Base-by-base conservation (phyloP, 768 basidiomycete genomes). In the Agrocybe pediades region DNA sequence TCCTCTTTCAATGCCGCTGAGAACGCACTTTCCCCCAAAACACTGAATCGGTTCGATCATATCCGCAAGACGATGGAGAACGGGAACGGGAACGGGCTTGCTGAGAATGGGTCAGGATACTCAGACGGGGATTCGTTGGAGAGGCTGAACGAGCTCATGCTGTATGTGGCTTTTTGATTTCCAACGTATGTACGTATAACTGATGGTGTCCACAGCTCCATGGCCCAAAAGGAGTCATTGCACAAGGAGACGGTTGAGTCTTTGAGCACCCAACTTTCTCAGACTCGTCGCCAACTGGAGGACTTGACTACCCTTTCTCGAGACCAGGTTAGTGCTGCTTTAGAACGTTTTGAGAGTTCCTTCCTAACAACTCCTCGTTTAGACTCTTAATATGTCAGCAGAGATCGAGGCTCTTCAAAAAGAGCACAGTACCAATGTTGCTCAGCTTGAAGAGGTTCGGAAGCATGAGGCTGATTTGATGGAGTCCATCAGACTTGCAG, bases 221-320 rank as follows among this genome's bases (percentile, higher is more conserved):
- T 98, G 96, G 95, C 95, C 2, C 88, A 92, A 73, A 98, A 98
- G 68, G 97, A 99, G 68, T 88, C 92, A 3, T 78, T 85, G 27
- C 96, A 98, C 66, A 84, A 85, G 29, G 92, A 96, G 64, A 66
- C 82, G 20, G 88, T 97, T 23, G 86, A 92, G 39, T 74, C 74
- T 26, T 77, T 98, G 57, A 86, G 84, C 41, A 65, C 74, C 13
- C 84, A 95, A 63, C 76, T 97, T 20, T 67, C 60, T 62, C 78
- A 86, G 59, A 82, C 88, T 54, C 85, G 86, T 52, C 81, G 90
- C 39, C 88, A 92, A 65, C 83, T 92, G 46, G 92, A 95, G 52
- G 90, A 89, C 47, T 76, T 98, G 17, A 85, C 82, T 6, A 82
- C 87, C 6, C 78, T 95, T 40, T 91, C 91, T 13, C 80, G 89